Base-by-base conservation (phyloP, 2,329 filamentous ascomycete species). In the Fusarium sp. region DNA sequence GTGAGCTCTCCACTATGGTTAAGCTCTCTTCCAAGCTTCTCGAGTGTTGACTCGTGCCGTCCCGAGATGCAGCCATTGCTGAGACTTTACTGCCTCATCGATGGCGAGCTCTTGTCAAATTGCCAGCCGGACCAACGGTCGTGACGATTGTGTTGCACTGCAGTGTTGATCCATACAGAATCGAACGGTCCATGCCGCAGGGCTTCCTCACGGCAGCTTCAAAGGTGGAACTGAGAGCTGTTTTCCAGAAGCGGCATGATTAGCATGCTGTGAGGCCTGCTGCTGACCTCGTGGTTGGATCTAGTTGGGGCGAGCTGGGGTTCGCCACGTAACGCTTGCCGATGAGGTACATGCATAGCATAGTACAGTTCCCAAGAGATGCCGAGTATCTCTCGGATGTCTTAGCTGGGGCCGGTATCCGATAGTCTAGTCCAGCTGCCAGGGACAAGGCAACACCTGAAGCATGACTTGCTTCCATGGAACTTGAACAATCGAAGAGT, bases 231-330 rank as follows among this genome's bases (percentile, higher is more conserved):
- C 55, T 43, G 44, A 26, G 14, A 54, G 34, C 54, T 67, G 42
- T 38, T 36, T 40, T 43, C 66, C 43, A 50, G 24, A 59, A 54
- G 3, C 49, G 62, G 57, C 26, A 57, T 60, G 49, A 70, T 68
- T 68, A 43, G 38, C 51, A 55, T 65, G 26, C 40, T 19, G 22
- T 62, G 69, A 72, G 67, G 72, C 70, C 69, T 63, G 65, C 65
- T 46, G 57, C 55, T 59, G 61, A 54, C 53, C 45, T 50, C 28
- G 56, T 49, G 49, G 55, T 39, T 49, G 62, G 26, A 64, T 64
- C 31, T 45, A 61, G 46, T 45, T 53, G 44, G 38, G 59, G 42
- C 11, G 33, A 38, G 21, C 28, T 15, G 28, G 9, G 19, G 49
- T 36, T 52, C 38, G 63, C 66, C 70, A 70, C 67, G 64, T 69